Evolutionary conservation across 106 monocot species (phyloP), one percentile per base, ranked within the genome.

Genomic region (Dendrobium officinale): DNA sequence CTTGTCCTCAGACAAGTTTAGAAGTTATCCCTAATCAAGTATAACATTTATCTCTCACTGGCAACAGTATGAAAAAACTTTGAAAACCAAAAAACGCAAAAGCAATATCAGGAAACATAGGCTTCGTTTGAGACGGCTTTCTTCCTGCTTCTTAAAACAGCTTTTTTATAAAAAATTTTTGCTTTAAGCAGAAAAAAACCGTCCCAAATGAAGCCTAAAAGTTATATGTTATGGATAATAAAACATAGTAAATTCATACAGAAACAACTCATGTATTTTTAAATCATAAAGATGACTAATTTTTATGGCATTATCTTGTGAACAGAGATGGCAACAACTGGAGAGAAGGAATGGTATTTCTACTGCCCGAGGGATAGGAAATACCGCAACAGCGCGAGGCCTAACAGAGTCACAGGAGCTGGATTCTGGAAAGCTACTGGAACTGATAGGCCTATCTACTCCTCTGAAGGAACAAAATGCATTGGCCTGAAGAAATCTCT

Each of bases 371-470:
- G 93, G 67, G 93, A 89, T 75, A 72, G 91, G 20, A 94, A 94
- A 64, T 93, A 90, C 73, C 90, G 96, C 85, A 80, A 91, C 42
- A 86, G 96, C 83, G 92, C 86, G 9, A 87, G 90, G 82, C 92
- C 92, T 75, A 92, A 95, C 79, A 79, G 95, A 78, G 95, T 95
- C 22, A 95, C 95, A 3, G 83, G 87, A 6, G 87, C 89, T 1
- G 95, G 95, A 20, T 95, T 95, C 75, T 95, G 95, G 95, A 95
- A 95, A 80, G 95, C 95, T 0, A 95, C 95, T 6, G 95, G 95
- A 17, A 95, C 89, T 44, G 95, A 95, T 78, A 84, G 88, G 55
- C 92, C 90, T 20, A 88, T 95, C 24, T 85, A 85, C 72, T 83
- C 84, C 40, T 43, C 86, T 0, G 75, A 75, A 61, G 80, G 75